A percentile compares a stretch with the other conserved stretches of the same genome.
phyloP scores from a whole-genome alignment of 176 grass and related monocot genomes.

The Triticum monococcum region DNA sequence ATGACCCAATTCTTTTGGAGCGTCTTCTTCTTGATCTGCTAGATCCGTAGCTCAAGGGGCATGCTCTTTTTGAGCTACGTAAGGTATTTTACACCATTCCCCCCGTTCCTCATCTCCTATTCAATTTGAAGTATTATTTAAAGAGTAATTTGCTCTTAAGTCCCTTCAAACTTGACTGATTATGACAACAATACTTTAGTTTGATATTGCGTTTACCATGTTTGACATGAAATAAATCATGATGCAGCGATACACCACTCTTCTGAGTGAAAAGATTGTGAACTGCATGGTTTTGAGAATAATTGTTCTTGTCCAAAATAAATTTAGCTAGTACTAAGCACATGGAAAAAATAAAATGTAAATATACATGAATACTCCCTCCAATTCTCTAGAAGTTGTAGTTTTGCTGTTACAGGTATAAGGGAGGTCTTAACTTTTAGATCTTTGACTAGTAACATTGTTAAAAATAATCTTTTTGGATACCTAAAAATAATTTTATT shows the following conservation, averaged over 20 bases:
- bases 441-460: background rate
- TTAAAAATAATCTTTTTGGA: background rate
- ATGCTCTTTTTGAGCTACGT: background rate
- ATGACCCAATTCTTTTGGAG: background rate
- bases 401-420: background rate
- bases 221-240: background rate
- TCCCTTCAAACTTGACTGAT: background rate
- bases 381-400: background rate
- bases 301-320: background rate
- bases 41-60: background rate
- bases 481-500: background rate
- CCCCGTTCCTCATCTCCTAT: background rate
- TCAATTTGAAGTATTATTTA: background rate
- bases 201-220: background rate
- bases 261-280: background rate
- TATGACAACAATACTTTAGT: background rate
- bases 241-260: background rate
- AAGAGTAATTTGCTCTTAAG: background rate
- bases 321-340: background rate
- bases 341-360: background rate
- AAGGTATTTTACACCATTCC: constrained; percentile 2
- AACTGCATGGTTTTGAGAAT: background rate
- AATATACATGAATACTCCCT: background rate
- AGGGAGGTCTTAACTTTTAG: background rate
- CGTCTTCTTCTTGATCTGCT: constrained; percentile 12